Evolutionary conservation across 1,284 basidiomycete species (phyloP).

Genomic region (Blastosporella zonata): DNA sequence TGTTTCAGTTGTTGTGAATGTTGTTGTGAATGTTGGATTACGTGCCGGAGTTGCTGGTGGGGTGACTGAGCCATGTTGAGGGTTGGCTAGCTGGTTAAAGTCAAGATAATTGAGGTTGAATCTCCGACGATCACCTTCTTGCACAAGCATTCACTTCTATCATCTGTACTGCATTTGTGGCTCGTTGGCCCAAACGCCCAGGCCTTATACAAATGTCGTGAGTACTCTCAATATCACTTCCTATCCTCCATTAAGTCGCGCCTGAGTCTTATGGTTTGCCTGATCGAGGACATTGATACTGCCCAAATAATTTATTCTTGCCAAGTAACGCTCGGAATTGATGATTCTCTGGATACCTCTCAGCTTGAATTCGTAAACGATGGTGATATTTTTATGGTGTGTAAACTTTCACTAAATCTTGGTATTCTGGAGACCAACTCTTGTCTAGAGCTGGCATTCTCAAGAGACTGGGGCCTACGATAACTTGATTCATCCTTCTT

Average conservation of each 20-base stretch:
- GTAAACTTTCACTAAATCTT: neutral
- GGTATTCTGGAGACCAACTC: neutral
- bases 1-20: too few relatives aligned
- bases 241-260: neutral
- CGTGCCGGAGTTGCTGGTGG: too few relatives aligned
- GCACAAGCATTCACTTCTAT: too few relatives aligned
- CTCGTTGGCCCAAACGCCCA: too few relatives aligned
- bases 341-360: constrained; percentile 1
- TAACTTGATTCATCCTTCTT: neutral
- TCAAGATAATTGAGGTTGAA: too few relatives aligned
- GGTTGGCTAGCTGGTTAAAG: too few relatives aligned
- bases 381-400: constrained; percentile 2
- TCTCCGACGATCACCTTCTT: too few relatives aligned
- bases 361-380: neutral
- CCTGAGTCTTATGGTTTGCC: constrained; percentile 1
- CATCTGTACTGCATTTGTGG: too few relatives aligned
- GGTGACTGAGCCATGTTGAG: too few relatives aligned
- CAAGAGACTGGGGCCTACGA: neutral
- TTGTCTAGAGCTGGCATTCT: neutral
- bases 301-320: neutral
- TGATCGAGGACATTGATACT: neutral
- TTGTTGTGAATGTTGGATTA: too few relatives aligned
- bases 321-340: neutral
- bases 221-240: neutral
- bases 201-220: too few relatives aligned